phyloP scores from a whole-genome alignment of 83 land plant species.

The Diphasiastrum complanatum region DNA sequence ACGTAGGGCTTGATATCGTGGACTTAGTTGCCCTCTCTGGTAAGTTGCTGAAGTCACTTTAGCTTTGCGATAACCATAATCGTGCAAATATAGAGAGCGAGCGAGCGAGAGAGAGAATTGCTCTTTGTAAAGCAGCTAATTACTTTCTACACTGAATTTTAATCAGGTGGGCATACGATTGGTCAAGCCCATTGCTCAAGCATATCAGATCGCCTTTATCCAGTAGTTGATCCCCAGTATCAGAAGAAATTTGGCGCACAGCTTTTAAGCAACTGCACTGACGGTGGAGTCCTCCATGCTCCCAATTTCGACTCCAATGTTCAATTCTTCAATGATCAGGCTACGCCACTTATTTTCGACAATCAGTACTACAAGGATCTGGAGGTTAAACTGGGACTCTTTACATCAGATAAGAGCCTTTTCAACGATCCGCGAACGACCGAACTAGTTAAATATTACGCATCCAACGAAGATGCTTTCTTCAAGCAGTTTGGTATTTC shows the following conservation, averaged over 20 bases:
- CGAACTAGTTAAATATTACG: conserved; percentile 9
- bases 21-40: conserved; percentile 14
- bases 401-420: conserved; percentile 20
- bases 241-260: conserved; percentile 11
- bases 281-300: background rate
- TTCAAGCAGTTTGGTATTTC: conserved; percentile 18
- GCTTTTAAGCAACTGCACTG: conserved; percentile 8
- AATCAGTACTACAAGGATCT: conserved; percentile 24
- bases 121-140: no score
- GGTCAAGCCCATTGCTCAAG: conserved; percentile 27
- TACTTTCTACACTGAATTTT: no score
- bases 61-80: no score
- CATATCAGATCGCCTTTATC: conserved; percentile 10
- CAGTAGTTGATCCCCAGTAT: conserved; percentile 1
- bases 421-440: conserved; percentile 17
- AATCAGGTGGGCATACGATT: conserved; percentile 27
- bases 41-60: no score
- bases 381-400: conserved; percentile 6
- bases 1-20: conserved; percentile 9
- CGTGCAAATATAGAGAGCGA: no score
- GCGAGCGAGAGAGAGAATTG: no score
- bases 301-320: conserved; percentile 15
- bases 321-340: conserved; percentile 17
- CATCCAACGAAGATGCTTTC: conserved; percentile 21
- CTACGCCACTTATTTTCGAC: conserved; percentile 19